A percentile compares a stretch with the other conserved stretches of the same genome.
phyloP scores from a whole-genome alignment of 2,329 filamentous ascomycete genomes.

The Pyrenophora graminea region DNA sequence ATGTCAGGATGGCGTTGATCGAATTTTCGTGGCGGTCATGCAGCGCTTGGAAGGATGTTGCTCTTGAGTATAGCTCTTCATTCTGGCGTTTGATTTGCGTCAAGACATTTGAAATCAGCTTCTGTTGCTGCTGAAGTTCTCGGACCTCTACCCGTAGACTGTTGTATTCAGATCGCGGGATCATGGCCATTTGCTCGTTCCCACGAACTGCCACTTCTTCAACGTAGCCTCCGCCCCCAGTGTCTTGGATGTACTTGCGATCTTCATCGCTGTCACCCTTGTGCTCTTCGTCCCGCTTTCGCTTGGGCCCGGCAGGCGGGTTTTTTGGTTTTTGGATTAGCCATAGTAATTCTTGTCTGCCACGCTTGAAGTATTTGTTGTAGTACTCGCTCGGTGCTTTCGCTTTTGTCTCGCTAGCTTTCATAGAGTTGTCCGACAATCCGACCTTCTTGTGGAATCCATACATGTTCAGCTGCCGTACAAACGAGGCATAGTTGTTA shows the following conservation, averaged over 20 bases:
- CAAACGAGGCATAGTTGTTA: conserved; percentile 79
- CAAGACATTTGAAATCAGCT: conserved; percentile 82
- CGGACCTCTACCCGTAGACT: conserved; percentile 79
- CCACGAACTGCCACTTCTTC: conserved; percentile 45
- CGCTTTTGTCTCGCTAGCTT: conserved; percentile 93
- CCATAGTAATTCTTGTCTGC: conserved; percentile 90
- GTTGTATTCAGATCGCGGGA: conserved; percentile 73
- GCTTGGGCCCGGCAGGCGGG: conserved; percentile 56
- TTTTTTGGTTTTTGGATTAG: conserved; percentile 94
- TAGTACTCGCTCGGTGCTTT: conserved; percentile 99
- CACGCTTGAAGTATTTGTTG: conserved; percentile 93
- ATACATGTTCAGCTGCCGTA: conserved; percentile 68
- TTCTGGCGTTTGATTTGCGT: conserved; percentile 81
- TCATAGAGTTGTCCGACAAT: conserved; percentile 97
- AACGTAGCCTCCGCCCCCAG: conserved; percentile 46
- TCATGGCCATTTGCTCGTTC: conserved; percentile 54
- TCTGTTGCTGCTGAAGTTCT: conserved; percentile 83
- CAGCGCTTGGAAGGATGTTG: conserved; percentile 83
- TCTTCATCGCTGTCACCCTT: conserved; percentile 76
- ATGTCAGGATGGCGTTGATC: conserved; percentile 97
- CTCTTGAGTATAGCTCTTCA: conserved; percentile 84
- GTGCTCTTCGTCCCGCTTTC: conserved; percentile 59
- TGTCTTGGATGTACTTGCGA: conserved; percentile 51
- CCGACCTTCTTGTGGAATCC: conserved; percentile 61
- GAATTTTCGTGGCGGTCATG: conserved; percentile 98